Evolutionary conservation across 1,284 basidiomycete genomes (phyloP).

Genomic region (Fomitopsis schrenkii): DNA sequence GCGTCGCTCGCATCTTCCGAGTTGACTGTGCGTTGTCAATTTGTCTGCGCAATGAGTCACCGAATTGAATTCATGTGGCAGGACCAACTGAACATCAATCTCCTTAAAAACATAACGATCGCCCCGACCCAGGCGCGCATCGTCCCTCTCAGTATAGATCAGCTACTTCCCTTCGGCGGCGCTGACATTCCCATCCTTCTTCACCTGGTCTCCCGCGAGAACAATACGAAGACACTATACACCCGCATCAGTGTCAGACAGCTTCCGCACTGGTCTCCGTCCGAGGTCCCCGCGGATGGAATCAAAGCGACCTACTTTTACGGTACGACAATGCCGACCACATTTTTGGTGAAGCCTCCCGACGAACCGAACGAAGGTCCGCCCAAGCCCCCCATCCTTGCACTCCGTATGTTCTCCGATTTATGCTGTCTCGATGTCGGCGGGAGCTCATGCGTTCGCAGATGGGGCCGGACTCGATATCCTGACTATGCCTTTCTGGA

Average conservation of each 20-base stretch:
- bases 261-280: conserved; percentile 33
- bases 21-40: conserved; percentile 2
- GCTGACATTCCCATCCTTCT: conserved; percentile 36
- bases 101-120: neutral
- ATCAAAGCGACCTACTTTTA: conserved; percentile 61
- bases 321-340: conserved; percentile 47
- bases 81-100: neutral
- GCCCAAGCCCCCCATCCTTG: conserved; percentile 54
- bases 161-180: conserved; percentile 25
- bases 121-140: conserved; percentile 57
- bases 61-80: neutral
- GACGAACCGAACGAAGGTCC: conserved; percentile 17
- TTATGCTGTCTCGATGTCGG: neutral
- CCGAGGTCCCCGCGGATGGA: conserved; percentile 22
- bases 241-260: conserved; percentile 42
- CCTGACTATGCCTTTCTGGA: conserved; percentile 50
- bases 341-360: conserved; percentile 58
- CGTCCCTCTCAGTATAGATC: conserved; percentile 45
- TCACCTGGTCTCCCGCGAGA: conserved; percentile 22
- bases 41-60: no score
- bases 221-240: conserved; percentile 15
- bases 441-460: conserved; percentile 16
- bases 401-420: conserved; percentile 52
- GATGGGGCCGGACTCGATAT: conserved; percentile 83
- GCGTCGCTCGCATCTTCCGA: conserved; percentile 12